Conservation (phyloP, 345 rosid species). For the Lepidium sativum region DNA sequence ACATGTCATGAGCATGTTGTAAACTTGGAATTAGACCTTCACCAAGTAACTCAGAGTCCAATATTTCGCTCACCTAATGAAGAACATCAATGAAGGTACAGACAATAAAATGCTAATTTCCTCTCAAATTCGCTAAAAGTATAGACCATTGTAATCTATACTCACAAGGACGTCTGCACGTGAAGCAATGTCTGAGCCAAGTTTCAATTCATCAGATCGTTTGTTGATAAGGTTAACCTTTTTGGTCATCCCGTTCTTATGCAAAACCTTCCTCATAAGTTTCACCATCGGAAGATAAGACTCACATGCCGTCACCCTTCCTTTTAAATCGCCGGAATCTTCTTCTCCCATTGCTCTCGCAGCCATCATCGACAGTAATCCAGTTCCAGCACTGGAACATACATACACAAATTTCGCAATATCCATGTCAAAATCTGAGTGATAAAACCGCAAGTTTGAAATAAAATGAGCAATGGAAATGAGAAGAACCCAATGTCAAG, state of each 20-base stretch:
- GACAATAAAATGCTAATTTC: background rate
- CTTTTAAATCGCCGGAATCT: slow-evolving; percentile 10
- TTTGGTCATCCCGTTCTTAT: slow-evolving; percentile 55
- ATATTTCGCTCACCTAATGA: slow-evolving; percentile 79
- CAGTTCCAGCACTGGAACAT: slow-evolving; percentile 76
- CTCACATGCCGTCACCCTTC: slow-evolving; percentile 74
- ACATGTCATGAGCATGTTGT: slow-evolving; percentile 79
- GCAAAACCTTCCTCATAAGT: slow-evolving; percentile 77
- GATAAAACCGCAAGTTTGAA: background rate
- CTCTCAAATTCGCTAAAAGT: background rate
- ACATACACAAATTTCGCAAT: background rate
- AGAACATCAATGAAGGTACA: background rate
- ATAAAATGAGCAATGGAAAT: background rate
- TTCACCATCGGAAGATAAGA: slow-evolving; percentile 95
- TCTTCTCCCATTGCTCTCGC: slow-evolving; percentile 41
- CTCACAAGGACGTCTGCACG: slow-evolving; percentile 81
- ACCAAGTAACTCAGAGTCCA: slow-evolving; percentile 89
- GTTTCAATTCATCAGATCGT: slow-evolving; percentile 65
- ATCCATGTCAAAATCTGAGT: background rate
- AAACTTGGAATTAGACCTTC: slow-evolving; percentile 93
- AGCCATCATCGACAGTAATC: slow-evolving; percentile 93
- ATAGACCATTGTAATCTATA: background rate
- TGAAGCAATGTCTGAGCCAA: slow-evolving; percentile 61
- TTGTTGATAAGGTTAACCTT: slow-evolving; percentile 49
- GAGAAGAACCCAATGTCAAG: slow-evolving; percentile 79